phyloP scores from a whole-genome alignment of 257 asterid species.

The Marsdenia floribunda region DNA sequence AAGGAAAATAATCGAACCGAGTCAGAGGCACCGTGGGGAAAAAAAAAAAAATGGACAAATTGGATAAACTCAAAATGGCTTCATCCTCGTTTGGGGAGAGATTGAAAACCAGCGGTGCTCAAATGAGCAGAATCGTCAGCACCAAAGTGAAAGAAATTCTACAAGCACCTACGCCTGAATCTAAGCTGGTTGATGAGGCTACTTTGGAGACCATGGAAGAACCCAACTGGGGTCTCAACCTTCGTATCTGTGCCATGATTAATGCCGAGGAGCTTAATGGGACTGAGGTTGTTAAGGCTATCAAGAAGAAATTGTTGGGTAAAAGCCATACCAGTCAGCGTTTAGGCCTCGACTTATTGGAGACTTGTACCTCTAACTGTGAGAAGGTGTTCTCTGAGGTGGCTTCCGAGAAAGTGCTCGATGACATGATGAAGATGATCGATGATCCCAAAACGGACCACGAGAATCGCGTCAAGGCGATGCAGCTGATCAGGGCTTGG shows the following conservation, averaged over 20 bases:
- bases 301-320: slow-evolving; percentile 65
- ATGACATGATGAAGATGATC: slow-evolving; percentile 78
- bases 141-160: slow-evolving; percentile 77
- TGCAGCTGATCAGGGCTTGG: slow-evolving; percentile 88
- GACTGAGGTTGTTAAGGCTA: slow-evolving; percentile 65
- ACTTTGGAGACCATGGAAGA: slow-evolving; percentile 58
- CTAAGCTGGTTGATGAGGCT: slow-evolving; percentile 83
- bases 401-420: slow-evolving; percentile 88
- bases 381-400: slow-evolving; percentile 87
- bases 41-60: slow-evolving; percentile 46
- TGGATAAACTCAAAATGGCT: slow-evolving; percentile 73
- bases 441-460: slow-evolving; percentile 70
- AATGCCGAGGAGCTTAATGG: slow-evolving; percentile 61
- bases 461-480: slow-evolving; percentile 58
- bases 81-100: slow-evolving; percentile 80
- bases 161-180: slow-evolving; percentile 76
- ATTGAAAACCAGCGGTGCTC: slow-evolving; percentile 65
- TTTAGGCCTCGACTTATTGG: slow-evolving; percentile 66
- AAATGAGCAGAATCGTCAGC: slow-evolving; percentile 72
- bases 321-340: slow-evolving; percentile 43
- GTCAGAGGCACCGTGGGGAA: background rate
- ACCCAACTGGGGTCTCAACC: slow-evolving; percentile 90
- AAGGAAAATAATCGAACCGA: too few species aligned
- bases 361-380: slow-evolving; percentile 82
- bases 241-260: slow-evolving; percentile 87